Evolutionary conservation across 2,329 filamentous ascomycete genomes (phyloP).

Genomic region (Rosellinia necatrix): DNA sequence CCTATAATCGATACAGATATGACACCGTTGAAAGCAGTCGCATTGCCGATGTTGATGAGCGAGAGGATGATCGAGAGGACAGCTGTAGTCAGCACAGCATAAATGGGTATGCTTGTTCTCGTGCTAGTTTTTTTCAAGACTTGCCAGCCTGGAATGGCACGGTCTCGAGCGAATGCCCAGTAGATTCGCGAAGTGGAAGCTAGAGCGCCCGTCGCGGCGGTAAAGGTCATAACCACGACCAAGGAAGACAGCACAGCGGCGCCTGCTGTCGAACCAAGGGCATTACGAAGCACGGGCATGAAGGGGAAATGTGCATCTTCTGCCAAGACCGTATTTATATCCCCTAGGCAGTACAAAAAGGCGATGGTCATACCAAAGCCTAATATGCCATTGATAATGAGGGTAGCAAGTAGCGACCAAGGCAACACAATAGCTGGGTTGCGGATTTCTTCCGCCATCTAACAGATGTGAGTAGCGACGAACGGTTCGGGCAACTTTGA

Average conservation of each 20-base stretch:
- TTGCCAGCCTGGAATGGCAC: constrained; percentile 28
- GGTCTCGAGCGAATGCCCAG: constrained; percentile 52
- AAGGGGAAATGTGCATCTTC: constrained; percentile 58
- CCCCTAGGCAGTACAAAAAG: constrained; percentile 58
- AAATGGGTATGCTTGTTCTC: constrained; percentile 27
- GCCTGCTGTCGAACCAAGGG: constrained; percentile 51
- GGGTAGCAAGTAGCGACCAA: constrained; percentile 52
- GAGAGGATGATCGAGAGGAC: constrained; percentile 25
- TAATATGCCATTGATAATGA: constrained; percentile 55
- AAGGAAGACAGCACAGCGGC: constrained; percentile 56
- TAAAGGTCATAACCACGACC: constrained; percentile 53
- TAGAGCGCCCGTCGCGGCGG: constrained; percentile 49
- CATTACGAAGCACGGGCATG: constrained; percentile 61
- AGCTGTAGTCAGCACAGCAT: constrained; percentile 20
- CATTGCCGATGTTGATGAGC: constrained; percentile 28
- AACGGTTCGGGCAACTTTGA: too few relatives aligned
- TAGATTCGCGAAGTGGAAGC: constrained; percentile 61
- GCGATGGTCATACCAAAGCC: constrained; percentile 60
- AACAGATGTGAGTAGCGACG: not conserved
- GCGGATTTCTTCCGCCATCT: constrained; percentile 52
- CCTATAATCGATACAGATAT: constrained; percentile 30
- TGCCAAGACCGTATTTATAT: constrained; percentile 49
- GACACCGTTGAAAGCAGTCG: constrained; percentile 29
- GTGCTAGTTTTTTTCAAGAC: constrained; percentile 24
- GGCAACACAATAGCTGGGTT: constrained; percentile 56